phyloP scores from a whole-genome alignment of 2,329 filamentous ascomycete genomes.

The Calycina marina region DNA sequence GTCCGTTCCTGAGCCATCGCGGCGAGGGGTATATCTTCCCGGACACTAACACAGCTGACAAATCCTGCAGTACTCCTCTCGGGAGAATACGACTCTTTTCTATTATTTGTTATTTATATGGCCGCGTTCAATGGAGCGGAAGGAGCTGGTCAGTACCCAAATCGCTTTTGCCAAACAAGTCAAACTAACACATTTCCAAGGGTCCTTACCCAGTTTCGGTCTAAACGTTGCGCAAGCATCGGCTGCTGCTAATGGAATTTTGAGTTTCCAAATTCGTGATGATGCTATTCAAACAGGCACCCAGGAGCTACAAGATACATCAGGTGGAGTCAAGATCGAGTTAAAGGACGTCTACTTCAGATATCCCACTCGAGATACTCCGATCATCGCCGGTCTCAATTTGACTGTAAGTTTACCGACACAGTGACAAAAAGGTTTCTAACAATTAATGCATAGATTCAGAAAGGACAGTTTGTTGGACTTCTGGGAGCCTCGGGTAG shows the following conservation, averaged over 20 bases:
- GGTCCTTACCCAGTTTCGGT: too few relatives aligned
- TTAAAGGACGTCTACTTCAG: constrained; percentile 41
- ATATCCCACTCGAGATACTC: constrained; percentile 41
- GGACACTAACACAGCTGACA: too few relatives aligned
- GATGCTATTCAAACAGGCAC: constrained; percentile 3
- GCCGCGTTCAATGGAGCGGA: constrained; percentile 37
- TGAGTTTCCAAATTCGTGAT: constrained; percentile 23
- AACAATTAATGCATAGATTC: too few relatives aligned
- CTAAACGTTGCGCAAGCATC: constrained; percentile 45
- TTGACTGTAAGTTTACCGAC: constrained; percentile 23
- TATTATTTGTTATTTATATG: constrained; percentile 41
- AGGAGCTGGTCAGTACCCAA: too few relatives aligned
- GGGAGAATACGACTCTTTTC: constrained; percentile 26
- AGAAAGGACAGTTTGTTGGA: constrained; percentile 55
- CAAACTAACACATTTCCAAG: too few relatives aligned
- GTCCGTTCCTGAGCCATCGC: not conserved
- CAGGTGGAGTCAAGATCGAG: constrained; percentile 38
- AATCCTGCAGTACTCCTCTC: constrained; percentile 2
- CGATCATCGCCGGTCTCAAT: constrained; percentile 45
- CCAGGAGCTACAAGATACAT: constrained; percentile 15
- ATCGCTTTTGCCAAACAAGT: too few relatives aligned
- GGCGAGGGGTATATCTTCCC: too few relatives aligned
- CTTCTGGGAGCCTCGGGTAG: constrained; percentile 54
- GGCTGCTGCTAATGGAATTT: constrained; percentile 45
- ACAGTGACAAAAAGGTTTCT: too few relatives aligned